Evolutionary conservation across 2,329 filamentous ascomycete genomes (phyloP).

Genomic region (Grosmannia serpens): DNA sequence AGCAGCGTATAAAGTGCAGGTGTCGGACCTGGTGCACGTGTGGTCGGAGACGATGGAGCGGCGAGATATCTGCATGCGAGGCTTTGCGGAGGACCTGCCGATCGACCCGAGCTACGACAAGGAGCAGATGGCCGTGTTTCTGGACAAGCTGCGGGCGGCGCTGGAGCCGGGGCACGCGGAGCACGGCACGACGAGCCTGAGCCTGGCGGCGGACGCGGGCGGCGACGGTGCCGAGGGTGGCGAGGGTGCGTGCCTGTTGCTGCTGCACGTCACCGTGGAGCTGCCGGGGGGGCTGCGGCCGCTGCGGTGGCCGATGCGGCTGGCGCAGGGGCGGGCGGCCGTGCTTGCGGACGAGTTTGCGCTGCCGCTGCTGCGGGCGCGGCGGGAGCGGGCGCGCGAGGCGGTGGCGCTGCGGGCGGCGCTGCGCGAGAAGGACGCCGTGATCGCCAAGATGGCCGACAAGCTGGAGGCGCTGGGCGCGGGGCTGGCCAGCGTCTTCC

Average conservation of each 20-base stretch:
- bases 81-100: constrained; percentile 50
- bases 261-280: constrained; percentile 47
- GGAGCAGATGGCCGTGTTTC: constrained; percentile 55
- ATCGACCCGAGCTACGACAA: constrained; percentile 63
- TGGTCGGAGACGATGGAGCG: constrained; percentile 58
- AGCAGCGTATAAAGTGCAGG: constrained; percentile 47
- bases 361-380: constrained; percentile 37
- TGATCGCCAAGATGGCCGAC: constrained; percentile 39
- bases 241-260: constrained; percentile 28
- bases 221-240: too few species aligned
- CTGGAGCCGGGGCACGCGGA: neutral
- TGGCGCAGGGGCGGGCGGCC: constrained; percentile 34
- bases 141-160: constrained; percentile 33
- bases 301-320: constrained; percentile 52
- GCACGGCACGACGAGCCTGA: constrained; percentile 12
- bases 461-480: constrained; percentile 41
- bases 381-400: constrained; percentile 28
- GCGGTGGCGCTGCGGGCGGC: constrained; percentile 29
- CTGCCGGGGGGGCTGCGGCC: constrained; percentile 52
- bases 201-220: constrained; percentile 12
- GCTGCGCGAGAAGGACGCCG: constrained; percentile 38
- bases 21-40: constrained; percentile 64
- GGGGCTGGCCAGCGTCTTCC: constrained; percentile 42
- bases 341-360: constrained; percentile 36
- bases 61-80: constrained; percentile 50